A percentile compares a stretch with the other conserved stretches of the same genome.
Conservation (phyloP, 495 filamentous ascomycete genomes). For the Aspergillus indologenus region DNA sequence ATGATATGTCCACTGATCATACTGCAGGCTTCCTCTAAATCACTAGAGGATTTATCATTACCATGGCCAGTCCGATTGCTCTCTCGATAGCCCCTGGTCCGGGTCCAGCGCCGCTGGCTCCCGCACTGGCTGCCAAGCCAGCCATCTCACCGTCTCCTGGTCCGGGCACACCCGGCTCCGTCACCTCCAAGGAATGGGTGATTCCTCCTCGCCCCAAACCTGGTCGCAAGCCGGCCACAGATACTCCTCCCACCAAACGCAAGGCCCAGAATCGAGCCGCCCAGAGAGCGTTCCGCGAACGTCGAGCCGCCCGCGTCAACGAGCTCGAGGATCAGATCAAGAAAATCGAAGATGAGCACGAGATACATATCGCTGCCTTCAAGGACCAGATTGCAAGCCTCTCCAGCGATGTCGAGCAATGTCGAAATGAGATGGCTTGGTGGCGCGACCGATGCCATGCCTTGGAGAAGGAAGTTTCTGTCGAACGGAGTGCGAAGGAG, state of each 20-base stretch:
- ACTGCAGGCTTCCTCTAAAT: conserved; percentile 11
- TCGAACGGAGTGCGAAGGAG: conserved; percentile 44
- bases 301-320: conserved; percentile 76
- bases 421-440: conserved; percentile 43
- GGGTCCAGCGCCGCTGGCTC: conserved; percentile 33
- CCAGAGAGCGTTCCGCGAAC: conserved; percentile 86
- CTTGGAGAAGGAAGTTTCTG: conserved; percentile 46
- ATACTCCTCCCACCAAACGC: conserved; percentile 86
- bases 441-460: conserved; percentile 49
- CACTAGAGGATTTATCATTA: conserved; percentile 4
- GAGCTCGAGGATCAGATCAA: conserved; percentile 84
- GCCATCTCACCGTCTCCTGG: conserved; percentile 41
- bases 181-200: conserved; percentile 82
- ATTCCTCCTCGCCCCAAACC: conserved; percentile 86
- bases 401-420: conserved; percentile 51
- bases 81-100: conserved; percentile 30
- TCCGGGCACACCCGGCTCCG: conserved; percentile 42
- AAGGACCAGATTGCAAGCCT: conserved; percentile 47
- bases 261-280: conserved; percentile 94
- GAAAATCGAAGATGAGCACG: conserved; percentile 54
- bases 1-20: conserved; percentile 19
- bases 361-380: conserved; percentile 41
- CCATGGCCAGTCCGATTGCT: conserved; percentile 34
- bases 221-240: conserved; percentile 88
- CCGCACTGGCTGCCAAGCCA: conserved; percentile 36